Evolutionary conservation across 169 alveolate genomes (phyloP).

Genomic region (Cryptosporidium felis): DNA sequence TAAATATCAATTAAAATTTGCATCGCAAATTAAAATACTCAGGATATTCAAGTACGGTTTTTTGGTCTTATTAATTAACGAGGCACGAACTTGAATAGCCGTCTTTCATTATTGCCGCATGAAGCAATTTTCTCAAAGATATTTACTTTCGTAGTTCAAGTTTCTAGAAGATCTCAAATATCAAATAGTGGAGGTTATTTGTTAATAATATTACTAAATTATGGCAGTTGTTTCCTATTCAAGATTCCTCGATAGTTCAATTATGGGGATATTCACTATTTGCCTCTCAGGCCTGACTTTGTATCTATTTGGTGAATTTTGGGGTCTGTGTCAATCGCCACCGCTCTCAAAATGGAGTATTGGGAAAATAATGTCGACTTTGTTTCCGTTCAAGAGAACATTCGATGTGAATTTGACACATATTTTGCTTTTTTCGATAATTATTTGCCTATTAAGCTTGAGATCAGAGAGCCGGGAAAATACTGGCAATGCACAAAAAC

Average conservation of each 20-base stretch:
- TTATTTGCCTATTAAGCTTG: conserved; percentile 75
- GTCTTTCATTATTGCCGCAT: too few relatives aligned
- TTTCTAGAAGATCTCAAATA: too few relatives aligned
- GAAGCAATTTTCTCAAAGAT: too few relatives aligned
- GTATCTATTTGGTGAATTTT: conserved; percentile 77
- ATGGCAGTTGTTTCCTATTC: conserved; percentile 70
- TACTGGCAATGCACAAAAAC: neutral
- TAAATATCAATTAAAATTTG: too few relatives aligned
- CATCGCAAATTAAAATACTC: too few relatives aligned
- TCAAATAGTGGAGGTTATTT: too few relatives aligned
- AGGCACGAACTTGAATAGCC: too few relatives aligned
- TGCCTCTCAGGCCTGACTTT: conserved; percentile 75
- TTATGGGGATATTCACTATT: conserved; percentile 76
- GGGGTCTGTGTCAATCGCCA: conserved; percentile 75
- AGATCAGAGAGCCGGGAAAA: conserved; percentile 8
- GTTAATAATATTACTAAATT: too few relatives aligned
- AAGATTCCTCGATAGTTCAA: conserved; percentile 72
- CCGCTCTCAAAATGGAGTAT: conserved; percentile 74
- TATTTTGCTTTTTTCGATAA: conserved; percentile 74
- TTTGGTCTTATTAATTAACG: too few relatives aligned
- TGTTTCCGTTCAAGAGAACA: conserved; percentile 77
- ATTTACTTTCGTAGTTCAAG: too few relatives aligned
- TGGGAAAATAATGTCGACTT: conserved; percentile 75
- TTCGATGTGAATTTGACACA: conserved; percentile 77
- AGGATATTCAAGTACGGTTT: too few relatives aligned